phyloP scores from a whole-genome alignment of 2,329 filamentous ascomycete genomes.

The Neospermospora avenae region DNA sequence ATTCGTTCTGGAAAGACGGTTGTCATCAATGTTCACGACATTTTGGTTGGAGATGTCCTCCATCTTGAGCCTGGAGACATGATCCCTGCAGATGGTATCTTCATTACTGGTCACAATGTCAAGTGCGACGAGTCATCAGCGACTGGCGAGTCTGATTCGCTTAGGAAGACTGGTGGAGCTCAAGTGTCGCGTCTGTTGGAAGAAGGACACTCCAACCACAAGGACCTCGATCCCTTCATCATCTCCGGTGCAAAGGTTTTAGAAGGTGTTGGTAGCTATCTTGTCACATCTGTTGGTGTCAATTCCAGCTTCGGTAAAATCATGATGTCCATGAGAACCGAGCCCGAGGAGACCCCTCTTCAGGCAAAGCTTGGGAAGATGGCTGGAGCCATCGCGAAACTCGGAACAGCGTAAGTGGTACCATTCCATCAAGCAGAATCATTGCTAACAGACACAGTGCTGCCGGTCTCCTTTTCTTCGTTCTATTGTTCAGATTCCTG shows the following conservation, averaged over 20 bases:
- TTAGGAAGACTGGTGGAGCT: constrained; percentile 7
- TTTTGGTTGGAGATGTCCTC: constrained; percentile 72
- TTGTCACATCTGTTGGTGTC: constrained; percentile 71
- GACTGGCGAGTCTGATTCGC: constrained; percentile 67
- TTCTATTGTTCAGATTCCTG: constrained; percentile 77
- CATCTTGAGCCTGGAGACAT: constrained; percentile 72
- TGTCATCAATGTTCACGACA: constrained; percentile 67
- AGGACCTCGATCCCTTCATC: constrained; percentile 71
- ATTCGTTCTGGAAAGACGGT: constrained; percentile 68
- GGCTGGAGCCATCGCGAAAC: constrained; percentile 74
- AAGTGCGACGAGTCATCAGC: constrained; percentile 73
- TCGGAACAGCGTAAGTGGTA: constrained; percentile 43
- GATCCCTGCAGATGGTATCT: constrained; percentile 67
- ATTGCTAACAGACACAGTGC: constrained; percentile 42
- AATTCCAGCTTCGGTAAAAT: constrained; percentile 75
- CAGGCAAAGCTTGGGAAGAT: constrained; percentile 74
- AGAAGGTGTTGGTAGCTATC: constrained; percentile 70
- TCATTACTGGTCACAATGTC: constrained; percentile 63
- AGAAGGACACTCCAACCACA: constrained; percentile 9
- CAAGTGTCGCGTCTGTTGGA: constrained; percentile 9
- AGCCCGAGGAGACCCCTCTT: constrained; percentile 73
- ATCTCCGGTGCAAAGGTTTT: constrained; percentile 74
- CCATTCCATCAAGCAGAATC: too few species aligned
- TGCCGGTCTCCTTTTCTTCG: constrained; percentile 70
- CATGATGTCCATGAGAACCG: constrained; percentile 73